These are phyloP conservation scores for Sclerotinia minor DNA, from an alignment of 2,329 filamentous ascomycete genomes.

Conservation along the genomic window DNA sequence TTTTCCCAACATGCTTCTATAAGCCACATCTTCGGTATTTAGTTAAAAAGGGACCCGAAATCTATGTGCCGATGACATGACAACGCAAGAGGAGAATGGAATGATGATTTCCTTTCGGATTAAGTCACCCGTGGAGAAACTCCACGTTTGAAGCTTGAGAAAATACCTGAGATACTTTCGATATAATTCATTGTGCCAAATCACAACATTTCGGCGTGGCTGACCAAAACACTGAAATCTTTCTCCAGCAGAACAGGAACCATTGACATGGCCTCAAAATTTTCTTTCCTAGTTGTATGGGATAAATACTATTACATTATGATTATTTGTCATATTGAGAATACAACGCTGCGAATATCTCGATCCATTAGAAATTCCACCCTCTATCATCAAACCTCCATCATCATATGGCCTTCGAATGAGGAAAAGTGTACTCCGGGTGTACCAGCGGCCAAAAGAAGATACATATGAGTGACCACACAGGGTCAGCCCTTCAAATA, in stretches of 20 bases:
- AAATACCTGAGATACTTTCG: neutral
- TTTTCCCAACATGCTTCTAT: neutral
- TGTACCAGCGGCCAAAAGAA: slow-evolving; percentile 7
- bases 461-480: neutral
- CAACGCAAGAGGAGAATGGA: neutral
- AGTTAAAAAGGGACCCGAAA: neutral
- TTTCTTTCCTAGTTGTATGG: too few relatives aligned
- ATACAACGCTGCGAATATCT: neutral
- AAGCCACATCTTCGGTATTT: neutral
- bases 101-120: too few relatives aligned
- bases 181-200: neutral
- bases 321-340: neutral
- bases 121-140: neutral
- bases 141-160: neutral
- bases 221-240: neutral
- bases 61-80: slow-evolving; percentile 2
- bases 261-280: too few relatives aligned
- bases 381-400: neutral
- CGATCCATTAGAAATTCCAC: neutral
- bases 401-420: neutral
- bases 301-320: slow-evolving; percentile 1
- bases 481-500: slow-evolving; percentile 1
- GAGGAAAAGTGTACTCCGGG: slow-evolving; percentile 12
- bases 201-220: neutral
- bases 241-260: neutral